Evolutionary conservation across 2,329 filamentous ascomycete genomes (phyloP).

Genomic region (Xylariaceae sp.): DNA sequence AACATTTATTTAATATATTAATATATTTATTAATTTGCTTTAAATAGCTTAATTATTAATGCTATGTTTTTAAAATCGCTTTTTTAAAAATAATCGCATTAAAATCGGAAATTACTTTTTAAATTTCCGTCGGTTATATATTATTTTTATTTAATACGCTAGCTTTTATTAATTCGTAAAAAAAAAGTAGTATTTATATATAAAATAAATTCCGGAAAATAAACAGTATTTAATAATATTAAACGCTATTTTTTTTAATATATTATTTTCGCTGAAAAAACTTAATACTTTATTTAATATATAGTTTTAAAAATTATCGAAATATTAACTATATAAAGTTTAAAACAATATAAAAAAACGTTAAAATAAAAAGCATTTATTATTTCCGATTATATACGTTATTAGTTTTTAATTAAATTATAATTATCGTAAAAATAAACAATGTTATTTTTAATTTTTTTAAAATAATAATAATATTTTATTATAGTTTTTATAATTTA

Average conservation of each 20-base stretch:
- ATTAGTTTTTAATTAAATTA: too few relatives aligned
- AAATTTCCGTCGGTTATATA: background rate
- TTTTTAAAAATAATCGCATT: too few relatives aligned
- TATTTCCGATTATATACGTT: too few relatives aligned
- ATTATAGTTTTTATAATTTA: background rate
- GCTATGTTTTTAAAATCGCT: too few relatives aligned
- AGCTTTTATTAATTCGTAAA: background rate
- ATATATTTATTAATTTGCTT: background rate
- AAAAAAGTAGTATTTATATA: background rate
- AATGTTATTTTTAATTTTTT: background rate
- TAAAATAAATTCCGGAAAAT: background rate
- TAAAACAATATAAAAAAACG: too few relatives aligned
- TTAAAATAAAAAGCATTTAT: too few relatives aligned
- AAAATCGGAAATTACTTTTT: background rate
- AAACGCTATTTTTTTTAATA: background rate
- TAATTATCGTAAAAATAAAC: background rate
- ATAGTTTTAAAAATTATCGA: background rate
- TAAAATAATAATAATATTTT: background rate
- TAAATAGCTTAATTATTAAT: background rate
- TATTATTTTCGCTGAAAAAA: background rate
- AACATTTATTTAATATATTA: background rate
- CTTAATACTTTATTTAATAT: background rate
- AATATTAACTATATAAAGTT: background rate
- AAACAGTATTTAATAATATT: background rate
- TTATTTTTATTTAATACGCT: background rate